phyloP scores from a whole-genome alignment of 768 basidiomycete species.

The Lentinus tigrinus region DNA sequence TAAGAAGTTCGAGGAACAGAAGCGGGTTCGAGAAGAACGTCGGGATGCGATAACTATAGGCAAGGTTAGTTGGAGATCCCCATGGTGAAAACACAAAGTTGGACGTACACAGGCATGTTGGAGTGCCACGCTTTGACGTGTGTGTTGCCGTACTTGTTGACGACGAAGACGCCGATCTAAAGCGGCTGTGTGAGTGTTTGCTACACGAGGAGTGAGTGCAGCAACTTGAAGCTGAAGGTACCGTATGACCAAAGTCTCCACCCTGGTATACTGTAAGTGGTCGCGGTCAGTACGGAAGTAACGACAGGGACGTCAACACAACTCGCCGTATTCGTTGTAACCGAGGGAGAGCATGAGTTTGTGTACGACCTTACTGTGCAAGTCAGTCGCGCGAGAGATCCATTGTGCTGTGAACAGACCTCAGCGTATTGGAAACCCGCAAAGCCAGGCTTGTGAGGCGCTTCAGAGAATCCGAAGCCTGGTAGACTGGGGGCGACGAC shows the following conservation, averaged over 20 bases:
- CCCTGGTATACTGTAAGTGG: constrained; percentile 43
- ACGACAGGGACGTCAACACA: not conserved
- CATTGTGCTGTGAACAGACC: constrained; percentile 27
- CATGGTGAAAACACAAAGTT: constrained; percentile 12
- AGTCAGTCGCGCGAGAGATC: not conserved
- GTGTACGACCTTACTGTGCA: constrained; percentile 12
- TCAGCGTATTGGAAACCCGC: constrained; percentile 50
- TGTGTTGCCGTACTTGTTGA: constrained; percentile 36
- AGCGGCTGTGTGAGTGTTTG: too few species aligned
- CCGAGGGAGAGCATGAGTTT: constrained; percentile 31
- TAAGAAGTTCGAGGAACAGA: constrained; percentile 27
- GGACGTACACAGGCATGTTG: constrained; percentile 42
- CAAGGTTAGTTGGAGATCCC: constrained; percentile 8
- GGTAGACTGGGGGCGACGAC: constrained; percentile 60
- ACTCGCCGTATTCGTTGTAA: constrained; percentile 27
- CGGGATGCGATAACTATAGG: not conserved
- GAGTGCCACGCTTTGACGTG: constrained; percentile 53
- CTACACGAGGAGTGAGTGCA: too few species aligned
- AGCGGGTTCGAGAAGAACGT: constrained; percentile 29
- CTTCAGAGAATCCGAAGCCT: constrained; percentile 62
- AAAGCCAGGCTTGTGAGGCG: constrained; percentile 53
- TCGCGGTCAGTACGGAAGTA: not conserved
- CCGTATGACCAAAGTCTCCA: constrained; percentile 46
- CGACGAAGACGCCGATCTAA: constrained; percentile 38
- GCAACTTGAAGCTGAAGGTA: too few species aligned